These are phyloP conservation scores for Hypoxylon sp. DNA, from an alignment of 2,329 filamentous ascomycete species.

Conservation along the genomic window DNA sequence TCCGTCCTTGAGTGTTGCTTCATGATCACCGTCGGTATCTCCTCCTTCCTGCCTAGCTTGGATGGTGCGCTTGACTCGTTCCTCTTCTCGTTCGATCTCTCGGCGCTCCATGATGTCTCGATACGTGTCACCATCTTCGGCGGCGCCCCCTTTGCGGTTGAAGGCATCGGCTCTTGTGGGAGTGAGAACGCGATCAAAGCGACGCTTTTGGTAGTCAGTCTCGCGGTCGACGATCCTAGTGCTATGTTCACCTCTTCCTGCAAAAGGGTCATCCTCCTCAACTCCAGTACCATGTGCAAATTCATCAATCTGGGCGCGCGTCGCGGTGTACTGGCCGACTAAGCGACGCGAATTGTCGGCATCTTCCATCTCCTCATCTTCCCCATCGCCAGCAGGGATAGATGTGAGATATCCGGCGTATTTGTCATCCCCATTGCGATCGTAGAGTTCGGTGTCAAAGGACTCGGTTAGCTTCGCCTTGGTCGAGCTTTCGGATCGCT, in stretches of 20 bases:
- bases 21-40: constrained; percentile 67
- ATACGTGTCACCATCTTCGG: constrained; percentile 81
- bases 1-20: constrained; percentile 77
- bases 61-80: constrained; percentile 82
- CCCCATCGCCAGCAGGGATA: constrained; percentile 79
- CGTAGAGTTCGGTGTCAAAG: constrained; percentile 90
- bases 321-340: constrained; percentile 95
- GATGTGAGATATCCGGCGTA: constrained; percentile 92
- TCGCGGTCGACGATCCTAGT: constrained; percentile 91
- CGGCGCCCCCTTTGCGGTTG: constrained; percentile 72
- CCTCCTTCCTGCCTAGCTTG: constrained; percentile 73
- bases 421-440: constrained; percentile 78
- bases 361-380: constrained; percentile 81
- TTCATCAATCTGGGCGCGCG: constrained; percentile 90
- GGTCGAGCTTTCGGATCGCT: constrained; percentile 83
- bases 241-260: constrained; percentile 84
- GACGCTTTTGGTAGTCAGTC: constrained; percentile 96
- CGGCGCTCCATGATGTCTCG: constrained; percentile 89
- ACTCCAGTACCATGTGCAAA: constrained; percentile 85
- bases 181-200: constrained; percentile 87
- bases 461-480: constrained; percentile 91
- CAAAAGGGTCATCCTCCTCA: constrained; percentile 89
- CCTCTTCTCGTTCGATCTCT: constrained; percentile 93
- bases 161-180: constrained; percentile 89
- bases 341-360: constrained; percentile 78